Evolutionary conservation across 1,284 basidiomycete genomes (phyloP), one percentile per base, ranked within the genome.

Genomic region (Rhodotorula sp.): DNA sequence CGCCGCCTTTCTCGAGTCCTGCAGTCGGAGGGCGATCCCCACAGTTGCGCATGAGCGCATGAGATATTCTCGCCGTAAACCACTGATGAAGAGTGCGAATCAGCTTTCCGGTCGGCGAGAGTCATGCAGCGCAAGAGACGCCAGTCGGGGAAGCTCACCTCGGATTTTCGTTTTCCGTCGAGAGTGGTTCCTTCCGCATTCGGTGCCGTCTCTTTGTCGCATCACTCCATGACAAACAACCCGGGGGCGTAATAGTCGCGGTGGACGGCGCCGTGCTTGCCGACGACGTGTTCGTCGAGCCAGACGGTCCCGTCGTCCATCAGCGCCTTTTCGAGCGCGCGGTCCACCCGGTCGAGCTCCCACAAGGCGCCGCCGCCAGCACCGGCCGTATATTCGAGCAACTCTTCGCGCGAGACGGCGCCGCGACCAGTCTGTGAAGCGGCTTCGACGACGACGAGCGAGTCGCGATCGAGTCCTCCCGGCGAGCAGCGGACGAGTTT

Each of bases 281-380:
- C 54, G 54, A 56, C 54, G 14, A 90, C 90, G 81, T 94, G 92
- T 56, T 91, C 89, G 80, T 99, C 96, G 48, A 98, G 80, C 96
- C 96, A 99, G 66, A 93, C 93, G 57, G 97, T 84, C 0, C 94
- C 96, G 77, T 98, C 94, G 48, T 90, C 85, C 77, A 93, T 85
- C 20, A 93, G 85, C 87, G 96, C 94, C 76, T 95, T 93, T 73
- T 93, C 90, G 77, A 99, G 81, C 3, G 90, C 93, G 7, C 88
- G 86, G 52, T 85, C 84, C 1, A 92, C 90, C 43, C 95, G 85
- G 26, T 91, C 89, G 52, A 85, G 80, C 0, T 87, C 87, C 96
- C 96, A 98, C 39, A 14, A 23, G 5, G 88, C 88, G 87, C 87
- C 8, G 92, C 84, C 4, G 90, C 29, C 29, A 29, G 90, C 52